These are phyloP conservation scores for Nepenthes gracilis DNA, from an alignment of 148 eudicot genomes.

Conservation along the genomic window DNA sequence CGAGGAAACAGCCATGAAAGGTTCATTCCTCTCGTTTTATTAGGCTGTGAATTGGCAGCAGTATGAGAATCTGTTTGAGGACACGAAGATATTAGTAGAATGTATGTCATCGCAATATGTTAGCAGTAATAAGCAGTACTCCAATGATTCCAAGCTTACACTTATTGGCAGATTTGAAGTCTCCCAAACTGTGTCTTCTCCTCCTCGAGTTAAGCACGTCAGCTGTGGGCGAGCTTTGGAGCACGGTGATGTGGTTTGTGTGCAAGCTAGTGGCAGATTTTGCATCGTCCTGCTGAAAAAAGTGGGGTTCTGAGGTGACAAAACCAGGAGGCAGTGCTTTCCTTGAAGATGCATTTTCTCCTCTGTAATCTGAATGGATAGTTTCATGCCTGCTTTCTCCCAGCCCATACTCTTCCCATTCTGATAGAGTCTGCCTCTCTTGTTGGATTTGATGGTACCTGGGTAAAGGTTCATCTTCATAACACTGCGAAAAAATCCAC, in stretches of 20 bases:
- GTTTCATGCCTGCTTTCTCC: slow-evolving; percentile 13
- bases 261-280: slow-evolving; percentile 41
- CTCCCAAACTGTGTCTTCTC: slow-evolving; percentile 64
- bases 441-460: slow-evolving; percentile 44
- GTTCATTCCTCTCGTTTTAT: slow-evolving; percentile 30
- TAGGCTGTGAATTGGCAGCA: slow-evolving; percentile 32
- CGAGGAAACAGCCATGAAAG: slow-evolving; percentile 67
- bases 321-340: slow-evolving; percentile 29
- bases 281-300: slow-evolving; percentile 30
- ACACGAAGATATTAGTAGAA: slow-evolving; percentile 33
- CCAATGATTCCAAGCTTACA: not conserved
- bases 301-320: slow-evolving; percentile 12
- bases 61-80: slow-evolving; percentile 66
- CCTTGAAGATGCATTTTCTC: slow-evolving; percentile 29
- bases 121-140: not conserved
- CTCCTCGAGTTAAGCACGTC: slow-evolving; percentile 40
- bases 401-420: slow-evolving; percentile 48
- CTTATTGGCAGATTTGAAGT: slow-evolving; percentile 22
- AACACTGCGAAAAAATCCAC: slow-evolving; percentile 38
- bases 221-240: slow-evolving; percentile 33
- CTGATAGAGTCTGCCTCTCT: slow-evolving; percentile 32
- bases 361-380: slow-evolving; percentile 23
- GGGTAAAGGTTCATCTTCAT: slow-evolving; percentile 67
- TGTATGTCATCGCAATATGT: slow-evolving; percentile 17
- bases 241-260: slow-evolving; percentile 22